phyloP scores from a whole-genome alignment of 495 filamentous ascomycete genomes.

The Daldinia caldariorum region DNA sequence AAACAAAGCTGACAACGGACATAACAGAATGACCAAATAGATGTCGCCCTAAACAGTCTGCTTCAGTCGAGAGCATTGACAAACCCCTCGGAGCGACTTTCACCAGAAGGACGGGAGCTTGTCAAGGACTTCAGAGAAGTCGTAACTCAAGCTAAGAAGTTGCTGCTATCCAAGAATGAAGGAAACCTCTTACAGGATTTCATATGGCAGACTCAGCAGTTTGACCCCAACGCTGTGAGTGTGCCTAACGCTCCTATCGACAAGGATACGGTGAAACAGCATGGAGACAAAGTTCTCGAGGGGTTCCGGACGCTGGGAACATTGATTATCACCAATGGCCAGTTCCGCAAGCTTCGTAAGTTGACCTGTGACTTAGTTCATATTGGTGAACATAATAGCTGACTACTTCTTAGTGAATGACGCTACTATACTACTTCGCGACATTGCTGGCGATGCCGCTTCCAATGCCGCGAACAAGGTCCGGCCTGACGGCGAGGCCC shows the following conservation, averaged over 20 bases:
- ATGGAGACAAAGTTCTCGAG: slow-evolving; percentile 80
- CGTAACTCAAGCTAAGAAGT: slow-evolving; percentile 84
- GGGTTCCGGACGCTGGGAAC: slow-evolving; percentile 91
- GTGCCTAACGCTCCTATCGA: slow-evolving; percentile 72
- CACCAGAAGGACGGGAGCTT: slow-evolving; percentile 78
- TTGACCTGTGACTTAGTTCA: slow-evolving; percentile 27
- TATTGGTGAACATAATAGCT: slow-evolving; percentile 28
- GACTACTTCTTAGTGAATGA: slow-evolving; percentile 74
- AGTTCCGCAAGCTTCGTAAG: slow-evolving; percentile 93
- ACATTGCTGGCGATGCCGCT: slow-evolving; percentile 91
- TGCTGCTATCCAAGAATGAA: slow-evolving; percentile 94
- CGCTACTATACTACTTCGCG: slow-evolving; percentile 81
- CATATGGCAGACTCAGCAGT: slow-evolving; percentile 88
- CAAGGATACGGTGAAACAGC: slow-evolving; percentile 79
- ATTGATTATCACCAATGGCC: slow-evolving; percentile 92
- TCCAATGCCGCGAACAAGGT: slow-evolving; percentile 80
- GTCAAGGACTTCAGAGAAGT: slow-evolving; percentile 82
- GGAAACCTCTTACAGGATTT: slow-evolving; percentile 96
- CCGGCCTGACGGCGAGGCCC: slow-evolving; percentile 79
- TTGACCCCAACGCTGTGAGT: slow-evolving; percentile 68
- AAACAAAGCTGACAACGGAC: slow-evolving; percentile 44
- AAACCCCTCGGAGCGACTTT: slow-evolving; percentile 80
- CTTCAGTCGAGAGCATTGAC: slow-evolving; percentile 72
- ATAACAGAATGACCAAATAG: slow-evolving; percentile 86
- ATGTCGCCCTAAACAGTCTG: slow-evolving; percentile 88